Conservation (phyloP, 2,329 filamentous ascomycete genomes). For the Diaporthe citriasiana region DNA sequence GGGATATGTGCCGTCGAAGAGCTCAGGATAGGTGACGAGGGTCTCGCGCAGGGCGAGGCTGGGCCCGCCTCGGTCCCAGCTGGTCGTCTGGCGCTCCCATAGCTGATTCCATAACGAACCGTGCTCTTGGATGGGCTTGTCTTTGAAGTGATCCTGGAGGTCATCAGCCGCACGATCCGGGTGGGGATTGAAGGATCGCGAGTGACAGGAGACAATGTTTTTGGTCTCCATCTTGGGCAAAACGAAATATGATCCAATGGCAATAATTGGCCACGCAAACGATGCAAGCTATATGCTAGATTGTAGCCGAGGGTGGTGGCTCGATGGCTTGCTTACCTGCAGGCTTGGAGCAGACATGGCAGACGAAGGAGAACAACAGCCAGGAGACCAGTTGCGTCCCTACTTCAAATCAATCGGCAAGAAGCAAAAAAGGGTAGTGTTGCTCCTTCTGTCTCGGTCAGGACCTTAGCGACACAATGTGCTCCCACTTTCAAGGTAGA, state of each 20-base stretch:
- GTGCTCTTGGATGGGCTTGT: constrained; percentile 48
- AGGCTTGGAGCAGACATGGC: constrained; percentile 2
- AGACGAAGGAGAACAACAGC: background rate
- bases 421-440: background rate
- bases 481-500: background rate
- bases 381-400: background rate
- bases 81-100: constrained; percentile 61
- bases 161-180: background rate
- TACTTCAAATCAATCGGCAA: background rate
- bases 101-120: constrained; percentile 61
- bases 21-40: constrained; percentile 59
- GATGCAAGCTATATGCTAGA: background rate
- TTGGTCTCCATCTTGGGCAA: background rate
- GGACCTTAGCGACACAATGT: too few species aligned
- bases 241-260: background rate
- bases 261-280: background rate
- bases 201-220: too few species aligned
- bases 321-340: constrained; percentile 18
- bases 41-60: constrained; percentile 68
- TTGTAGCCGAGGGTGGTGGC: background rate
- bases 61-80: constrained; percentile 70
- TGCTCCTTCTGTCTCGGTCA: background rate
- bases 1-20: constrained; percentile 51
- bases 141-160: constrained; percentile 16
- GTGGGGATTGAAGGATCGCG: too few species aligned